Evolutionary conservation across 805 yeast genomes (phyloP).

Genomic region (Torulaspora maleeae): DNA sequence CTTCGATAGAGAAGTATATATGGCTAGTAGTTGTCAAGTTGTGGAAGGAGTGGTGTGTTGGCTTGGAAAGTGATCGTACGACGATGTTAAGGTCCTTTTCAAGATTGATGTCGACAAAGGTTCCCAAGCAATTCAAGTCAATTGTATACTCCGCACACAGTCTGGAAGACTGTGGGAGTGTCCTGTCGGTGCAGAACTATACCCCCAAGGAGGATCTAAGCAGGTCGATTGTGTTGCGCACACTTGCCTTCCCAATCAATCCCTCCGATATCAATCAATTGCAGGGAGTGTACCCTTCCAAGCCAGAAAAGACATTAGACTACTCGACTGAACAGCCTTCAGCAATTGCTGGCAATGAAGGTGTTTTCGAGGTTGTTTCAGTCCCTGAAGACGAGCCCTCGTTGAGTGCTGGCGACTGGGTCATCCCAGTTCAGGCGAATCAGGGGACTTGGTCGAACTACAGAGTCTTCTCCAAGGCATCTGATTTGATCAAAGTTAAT

Average conservation of each 20-base stretch:
- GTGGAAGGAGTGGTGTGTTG: neutral
- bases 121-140: conserved; percentile 29
- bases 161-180: conserved; percentile 29
- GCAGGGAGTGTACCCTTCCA: conserved; percentile 81
- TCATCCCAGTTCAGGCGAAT: conserved; percentile 68
- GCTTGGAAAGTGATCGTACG: neutral
- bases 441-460: conserved; percentile 91
- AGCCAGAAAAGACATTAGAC: conserved; percentile 50
- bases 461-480: conserved; percentile 53
- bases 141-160: conserved; percentile 31
- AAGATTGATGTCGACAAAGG: conserved; percentile 22
- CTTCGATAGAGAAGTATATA: neutral
- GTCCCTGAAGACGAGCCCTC: conserved; percentile 49
- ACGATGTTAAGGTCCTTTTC: conserved; percentile 12
- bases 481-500: conserved; percentile 51
- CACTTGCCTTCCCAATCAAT: conserved; percentile 79
- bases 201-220: conserved; percentile 26
- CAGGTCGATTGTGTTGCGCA: conserved; percentile 47
- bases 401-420: conserved; percentile 77
- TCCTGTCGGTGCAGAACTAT: conserved; percentile 27
- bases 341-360: conserved; percentile 93
- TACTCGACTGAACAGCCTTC: conserved; percentile 59
- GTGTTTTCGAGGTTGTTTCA: conserved; percentile 77
- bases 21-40: neutral
- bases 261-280: conserved; percentile 86